Evolutionary conservation across 441 rosid genomes (phyloP).

Genomic region (Populus hybrid): DNA sequence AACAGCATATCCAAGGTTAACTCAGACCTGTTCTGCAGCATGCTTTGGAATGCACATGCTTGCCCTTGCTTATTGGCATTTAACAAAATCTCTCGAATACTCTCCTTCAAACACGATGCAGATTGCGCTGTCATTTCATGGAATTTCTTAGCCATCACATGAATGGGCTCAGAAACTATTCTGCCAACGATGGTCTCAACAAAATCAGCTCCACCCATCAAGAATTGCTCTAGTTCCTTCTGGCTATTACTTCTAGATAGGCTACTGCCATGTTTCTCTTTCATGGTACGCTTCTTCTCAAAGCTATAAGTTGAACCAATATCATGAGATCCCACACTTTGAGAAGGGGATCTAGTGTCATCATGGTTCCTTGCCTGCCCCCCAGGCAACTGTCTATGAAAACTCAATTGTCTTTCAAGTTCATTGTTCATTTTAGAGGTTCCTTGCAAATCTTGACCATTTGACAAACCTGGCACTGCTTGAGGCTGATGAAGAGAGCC

Average conservation of each 20-base stretch:
- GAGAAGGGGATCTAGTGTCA: constrained; percentile 64
- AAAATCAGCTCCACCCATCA: constrained; percentile 67
- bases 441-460: constrained; percentile 48
- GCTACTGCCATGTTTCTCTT: constrained; percentile 56
- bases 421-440: constrained; percentile 54
- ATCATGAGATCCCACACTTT: constrained; percentile 56
- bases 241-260: constrained; percentile 58
- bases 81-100: constrained; percentile 64
- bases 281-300: constrained; percentile 54
- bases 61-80: constrained; percentile 56
- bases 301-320: constrained; percentile 54
- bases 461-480: constrained; percentile 41
- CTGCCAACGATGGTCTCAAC: constrained; percentile 56
- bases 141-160: constrained; percentile 73
- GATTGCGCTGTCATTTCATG: constrained; percentile 75
- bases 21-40: constrained; percentile 65
- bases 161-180: constrained; percentile 73
- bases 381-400: constrained; percentile 43
- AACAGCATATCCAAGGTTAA: constrained; percentile 55
- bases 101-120: constrained; percentile 58
- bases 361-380: constrained; percentile 24
- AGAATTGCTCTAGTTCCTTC: constrained; percentile 46
- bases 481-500: constrained; percentile 54
- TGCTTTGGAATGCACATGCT: constrained; percentile 47
- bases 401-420: constrained; percentile 67